Conservation (phyloP, 148 eudicot species). For the Pouteria glomerata region DNA sequence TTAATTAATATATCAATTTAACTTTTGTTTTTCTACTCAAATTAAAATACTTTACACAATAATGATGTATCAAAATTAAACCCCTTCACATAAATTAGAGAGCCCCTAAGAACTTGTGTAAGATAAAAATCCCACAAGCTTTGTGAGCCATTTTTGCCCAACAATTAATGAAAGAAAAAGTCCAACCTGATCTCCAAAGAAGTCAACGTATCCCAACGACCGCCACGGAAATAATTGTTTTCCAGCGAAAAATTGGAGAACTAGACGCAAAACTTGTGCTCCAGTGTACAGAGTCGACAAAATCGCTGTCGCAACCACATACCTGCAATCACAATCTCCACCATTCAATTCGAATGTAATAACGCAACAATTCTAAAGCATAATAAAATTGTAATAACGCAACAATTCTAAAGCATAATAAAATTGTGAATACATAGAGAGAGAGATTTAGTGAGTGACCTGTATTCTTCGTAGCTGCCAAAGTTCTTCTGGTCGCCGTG, state of each 20-base stretch:
- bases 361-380: background rate
- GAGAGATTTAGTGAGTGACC: background rate
- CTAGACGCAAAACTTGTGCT: conserved; percentile 34
- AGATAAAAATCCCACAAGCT: no score
- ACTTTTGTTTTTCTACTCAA: no score
- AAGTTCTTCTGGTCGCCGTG: no score
- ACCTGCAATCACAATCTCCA: conserved; percentile 27
- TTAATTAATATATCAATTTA: no score
- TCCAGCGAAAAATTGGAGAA: conserved; percentile 36
- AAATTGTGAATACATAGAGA: background rate
- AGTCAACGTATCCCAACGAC: conserved; percentile 33
- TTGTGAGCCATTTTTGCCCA: background rate
- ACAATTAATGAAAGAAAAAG: background rate
- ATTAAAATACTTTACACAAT: no score
- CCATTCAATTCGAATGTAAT: background rate
- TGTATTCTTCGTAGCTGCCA: no score
- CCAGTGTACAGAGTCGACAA: conserved; percentile 49
- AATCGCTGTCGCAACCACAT: conserved; percentile 51
- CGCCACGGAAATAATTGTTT: conserved; percentile 21
- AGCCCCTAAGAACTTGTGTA: no score
- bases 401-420: background rate
- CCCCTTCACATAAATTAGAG: no score
- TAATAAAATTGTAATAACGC: background rate
- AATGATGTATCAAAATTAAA: no score
- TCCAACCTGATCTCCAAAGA: conserved; percentile 62